Evolutionary conservation across 441 rosid species (phyloP).

Genomic region (Populus tomentosa): DNA sequence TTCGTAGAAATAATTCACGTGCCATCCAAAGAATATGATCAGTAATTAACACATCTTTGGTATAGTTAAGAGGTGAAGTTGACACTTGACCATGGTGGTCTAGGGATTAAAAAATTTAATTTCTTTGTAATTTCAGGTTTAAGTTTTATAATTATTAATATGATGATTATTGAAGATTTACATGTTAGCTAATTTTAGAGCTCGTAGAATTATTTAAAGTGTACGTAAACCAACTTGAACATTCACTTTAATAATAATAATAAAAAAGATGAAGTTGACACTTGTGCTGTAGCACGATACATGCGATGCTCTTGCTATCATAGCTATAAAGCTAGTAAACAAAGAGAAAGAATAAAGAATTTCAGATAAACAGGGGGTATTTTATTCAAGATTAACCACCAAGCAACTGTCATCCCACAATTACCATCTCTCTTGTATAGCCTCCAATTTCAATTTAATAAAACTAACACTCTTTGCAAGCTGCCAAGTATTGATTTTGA

Average conservation of each 20-base stretch:
- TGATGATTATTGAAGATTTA: too few species aligned
- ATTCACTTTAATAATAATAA: too few species aligned
- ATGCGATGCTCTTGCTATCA: background rate
- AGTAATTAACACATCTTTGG: background rate
- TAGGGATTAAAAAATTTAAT: too few species aligned
- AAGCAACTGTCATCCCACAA: background rate
- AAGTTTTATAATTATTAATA: too few species aligned
- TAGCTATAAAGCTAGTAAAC: background rate
- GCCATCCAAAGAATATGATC: background rate
- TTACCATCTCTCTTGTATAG: background rate
- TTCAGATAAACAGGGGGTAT: background rate
- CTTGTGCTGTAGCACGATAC: background rate
- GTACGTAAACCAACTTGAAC: too few species aligned
- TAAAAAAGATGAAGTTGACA: conserved; percentile 2
- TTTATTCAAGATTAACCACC: background rate
- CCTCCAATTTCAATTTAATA: background rate
- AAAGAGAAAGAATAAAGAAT: background rate
- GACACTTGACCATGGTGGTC: background rate
- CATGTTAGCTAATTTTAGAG: too few species aligned
- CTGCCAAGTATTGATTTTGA: background rate
- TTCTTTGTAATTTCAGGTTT: too few species aligned
- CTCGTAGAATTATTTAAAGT: too few species aligned
- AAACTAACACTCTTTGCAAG: background rate
- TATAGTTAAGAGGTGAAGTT: background rate
- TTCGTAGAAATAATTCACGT: background rate